phyloP scores from a whole-genome alignment of 371 early-diverging fungal genomes.

The Circinella umbellata region DNA sequence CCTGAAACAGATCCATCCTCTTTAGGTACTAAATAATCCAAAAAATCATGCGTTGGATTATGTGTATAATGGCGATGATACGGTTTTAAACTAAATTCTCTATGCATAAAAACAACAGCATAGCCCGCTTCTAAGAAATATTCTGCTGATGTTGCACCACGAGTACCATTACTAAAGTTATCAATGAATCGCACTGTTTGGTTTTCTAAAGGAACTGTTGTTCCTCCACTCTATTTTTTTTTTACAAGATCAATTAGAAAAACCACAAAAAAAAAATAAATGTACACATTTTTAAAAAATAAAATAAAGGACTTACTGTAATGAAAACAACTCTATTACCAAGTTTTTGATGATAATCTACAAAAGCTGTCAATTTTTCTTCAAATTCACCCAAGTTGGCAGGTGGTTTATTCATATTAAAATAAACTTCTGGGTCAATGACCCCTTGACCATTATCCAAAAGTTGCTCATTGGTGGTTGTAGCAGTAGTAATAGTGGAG shows the following conservation, averaged over 20 bases:
- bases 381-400: slow-evolving; percentile 70
- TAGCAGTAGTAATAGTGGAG: neutral
- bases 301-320: slow-evolving; percentile 60
- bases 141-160: slow-evolving; percentile 96
- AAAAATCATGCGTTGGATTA: slow-evolving; percentile 67
- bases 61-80: slow-evolving; percentile 92
- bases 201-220: slow-evolving; percentile 95
- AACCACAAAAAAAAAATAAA: neutral
- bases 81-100: slow-evolving; percentile 93
- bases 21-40: slow-evolving; percentile 76
- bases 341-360: slow-evolving; percentile 61
- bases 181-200: slow-evolving; percentile 99
- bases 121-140: slow-evolving; percentile 91
- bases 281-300: neutral
- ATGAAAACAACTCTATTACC: slow-evolving; percentile 79
- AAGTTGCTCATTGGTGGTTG: slow-evolving; percentile 23
- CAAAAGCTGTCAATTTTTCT: slow-evolving; percentile 67
- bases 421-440: slow-evolving; percentile 83
- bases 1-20: slow-evolving; percentile 65
- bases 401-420: slow-evolving; percentile 78
- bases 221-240: slow-evolving; percentile 86
- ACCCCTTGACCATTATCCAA: slow-evolving; percentile 60
- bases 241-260: neutral
- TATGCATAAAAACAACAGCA: slow-evolving; percentile 94
- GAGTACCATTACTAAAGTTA: slow-evolving; percentile 96